Percentiles rank a stretch among this genome's conserved stretches.
Conservation (phyloP, 1,284 basidiomycete species). For the Golubevia sp. region DNA sequence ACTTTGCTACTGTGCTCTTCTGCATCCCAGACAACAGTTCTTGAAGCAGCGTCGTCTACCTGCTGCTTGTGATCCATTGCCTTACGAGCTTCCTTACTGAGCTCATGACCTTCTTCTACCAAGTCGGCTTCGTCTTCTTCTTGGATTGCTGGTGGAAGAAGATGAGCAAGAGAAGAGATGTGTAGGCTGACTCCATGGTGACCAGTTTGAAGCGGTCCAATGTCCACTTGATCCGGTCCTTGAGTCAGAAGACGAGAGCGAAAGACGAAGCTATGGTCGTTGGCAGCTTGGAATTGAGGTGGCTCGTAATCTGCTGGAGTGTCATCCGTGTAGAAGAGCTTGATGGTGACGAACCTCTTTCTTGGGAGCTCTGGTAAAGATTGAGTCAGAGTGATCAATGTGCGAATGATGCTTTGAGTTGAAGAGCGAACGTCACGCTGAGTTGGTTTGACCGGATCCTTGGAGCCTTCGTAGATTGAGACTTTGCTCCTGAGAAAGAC, state of each 20-base stretch:
- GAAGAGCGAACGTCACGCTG: background rate
- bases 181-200: background rate
- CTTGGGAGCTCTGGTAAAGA: slow-evolving; percentile 8
- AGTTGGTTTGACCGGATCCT: background rate
- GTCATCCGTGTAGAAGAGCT: slow-evolving; percentile 8
- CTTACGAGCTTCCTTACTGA: background rate
- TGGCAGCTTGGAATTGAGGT: background rate
- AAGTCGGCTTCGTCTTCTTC: background rate
- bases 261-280: slow-evolving; percentile 3
- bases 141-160: background rate
- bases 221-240: slow-evolving; percentile 6
- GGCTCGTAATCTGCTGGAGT: slow-evolving; percentile 7
- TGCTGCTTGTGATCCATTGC: slow-evolving; percentile 1
- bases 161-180: background rate
- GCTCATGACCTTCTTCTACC: slow-evolving; percentile 1
- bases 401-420: slow-evolving; percentile 2
- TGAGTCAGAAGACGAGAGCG: background rate
- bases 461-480: background rate
- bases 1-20: slow-evolving; percentile 2
- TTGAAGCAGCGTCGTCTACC: slow-evolving; percentile 3
- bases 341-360: slow-evolving; percentile 7
- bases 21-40: slow-evolving; percentile 8
- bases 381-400: slow-evolving; percentile 8
- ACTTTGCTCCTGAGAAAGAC: background rate
- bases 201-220: slow-evolving; percentile 5